phyloP scores from a whole-genome alignment of 352 stramenopile genomes.

The Phytophthora nicotianae region DNA sequence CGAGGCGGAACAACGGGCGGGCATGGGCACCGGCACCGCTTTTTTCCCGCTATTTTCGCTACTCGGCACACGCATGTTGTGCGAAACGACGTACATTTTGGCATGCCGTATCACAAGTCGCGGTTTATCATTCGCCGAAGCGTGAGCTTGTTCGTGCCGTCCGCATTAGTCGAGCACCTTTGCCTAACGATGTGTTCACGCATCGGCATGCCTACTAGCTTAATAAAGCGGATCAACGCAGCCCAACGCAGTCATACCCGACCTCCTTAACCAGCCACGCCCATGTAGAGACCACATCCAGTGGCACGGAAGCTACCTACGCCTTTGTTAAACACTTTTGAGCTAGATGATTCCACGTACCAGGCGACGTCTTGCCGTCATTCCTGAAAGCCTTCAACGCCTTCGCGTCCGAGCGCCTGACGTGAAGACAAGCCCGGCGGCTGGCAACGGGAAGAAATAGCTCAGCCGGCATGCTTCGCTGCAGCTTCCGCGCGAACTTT shows the following conservation, averaged over 20 bases:
- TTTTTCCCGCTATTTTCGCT: constrained; percentile 1
- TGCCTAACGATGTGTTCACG: background rate
- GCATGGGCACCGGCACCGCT: constrained; percentile 11
- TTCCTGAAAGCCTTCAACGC: constrained; percentile 2
- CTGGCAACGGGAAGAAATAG: constrained; percentile 3
- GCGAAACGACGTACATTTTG: background rate
- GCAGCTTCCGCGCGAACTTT: constrained; percentile 14
- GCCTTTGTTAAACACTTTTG: background rate
- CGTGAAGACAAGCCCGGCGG: constrained; percentile 8
- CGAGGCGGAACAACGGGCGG: constrained; percentile 14
- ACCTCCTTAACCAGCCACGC: background rate
- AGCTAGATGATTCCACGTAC: too few relatives aligned
- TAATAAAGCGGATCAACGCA: background rate
- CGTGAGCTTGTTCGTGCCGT: background rate
- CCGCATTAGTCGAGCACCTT: background rate
- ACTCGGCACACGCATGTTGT: background rate
- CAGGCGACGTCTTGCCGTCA: too few relatives aligned
- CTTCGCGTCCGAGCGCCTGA: background rate
- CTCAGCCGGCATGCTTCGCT: constrained; percentile 10
- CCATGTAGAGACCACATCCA: background rate
- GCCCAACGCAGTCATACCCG: background rate
- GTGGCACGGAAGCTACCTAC: background rate
- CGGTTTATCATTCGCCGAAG: constrained; percentile 13
- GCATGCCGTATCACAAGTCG: constrained; percentile 3
- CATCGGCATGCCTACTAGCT: constrained; percentile 3